Evolutionary conservation across 768 basidiomycete genomes (phyloP), one percentile per base, ranked within the genome.

Genomic region (Termitomyces sp.): DNA sequence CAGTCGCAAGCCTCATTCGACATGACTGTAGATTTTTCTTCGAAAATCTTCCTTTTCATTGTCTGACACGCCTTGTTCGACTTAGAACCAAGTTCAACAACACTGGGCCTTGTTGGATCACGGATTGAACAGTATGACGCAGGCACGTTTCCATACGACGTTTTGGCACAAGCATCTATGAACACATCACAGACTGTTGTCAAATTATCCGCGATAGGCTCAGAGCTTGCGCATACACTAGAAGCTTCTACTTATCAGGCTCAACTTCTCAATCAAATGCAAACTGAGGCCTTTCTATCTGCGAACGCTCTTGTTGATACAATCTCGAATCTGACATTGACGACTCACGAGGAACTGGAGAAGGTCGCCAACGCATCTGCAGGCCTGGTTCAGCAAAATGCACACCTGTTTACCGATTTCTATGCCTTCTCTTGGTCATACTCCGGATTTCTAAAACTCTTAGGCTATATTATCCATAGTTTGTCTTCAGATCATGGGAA

Each of bases 351-450:
- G 16, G 81, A 82, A 61, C 68, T 86, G 40, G 71, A 75, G 55
- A 75, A 73, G 58, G 77, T 86, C 56, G 82, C 80, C 50, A 73
- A 67, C 20, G 52, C 40, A 13, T 79, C 84, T 23, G 74, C 78
- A 3, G 63, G 60, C 16, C 64, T 70, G 7, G 63, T 80, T 23
- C 70, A 70, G 38, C 67, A 71, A 50, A 68, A 55, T 50, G 20
- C 67, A 6, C 61, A 81, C 46, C 61, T 56, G 50, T 64, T 57
- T 26, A 28, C 32, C 12, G 30, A 60, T 30, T 36, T 44, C 30
- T 40, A 33, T 23, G 32, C 50, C 28, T 13, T 58, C 14, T 60
- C 56, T 23, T 63, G 60, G 62, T 23, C 59, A 14, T 35, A 50
- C 26, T 12, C 14, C 16, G 32, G 35, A 35, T 30, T 63, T 13